Base-by-base conservation (phyloP, 768 basidiomycete genomes). In the Hericium alpestre region DNA sequence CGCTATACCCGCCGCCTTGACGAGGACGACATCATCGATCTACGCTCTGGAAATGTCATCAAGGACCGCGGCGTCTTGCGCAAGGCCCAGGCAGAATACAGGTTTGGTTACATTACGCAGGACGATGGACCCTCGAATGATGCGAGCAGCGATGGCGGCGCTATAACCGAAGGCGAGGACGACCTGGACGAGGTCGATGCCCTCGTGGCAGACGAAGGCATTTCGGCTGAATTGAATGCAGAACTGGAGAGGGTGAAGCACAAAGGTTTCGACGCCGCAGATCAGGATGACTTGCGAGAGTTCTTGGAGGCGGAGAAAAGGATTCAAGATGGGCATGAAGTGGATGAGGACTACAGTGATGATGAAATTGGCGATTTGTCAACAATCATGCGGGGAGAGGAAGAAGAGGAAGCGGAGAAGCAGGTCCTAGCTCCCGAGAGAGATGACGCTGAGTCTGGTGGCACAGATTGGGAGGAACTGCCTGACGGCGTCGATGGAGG, bases 1-100 rank as follows among this genome's bases (percentile, higher is more conserved):
- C 79, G 86, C 23, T 86, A 90, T 65, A 75, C 78, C 38, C 76
- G 79, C 53, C 75, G 77, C 47, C 70, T 88, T 40, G 86, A 87
- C 61, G 83, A 90, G 64, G 89, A 91, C 67, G 89, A 92, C 66
- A 83, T 90, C 49, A 74, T 91, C 37, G 84, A 90, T 64, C 71
- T 92, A 2, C 71, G 73, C 55, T 82, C 80, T 11, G 78, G 76
- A 11, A 67, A 78, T 59, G 74, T 91, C 43, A 72, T 87, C 57
- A 81, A 79, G 63, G 86, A 91, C 67, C 79, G 86, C 58, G 89
- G 89, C 1, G 77, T 87, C 3, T 70, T 87, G 43, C 77, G 80
- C 49, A 62, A 64, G 15, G 69, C 74, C 15, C 64, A 69, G 22
- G 68, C 68, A 51, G 73, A 69, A 38, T 75, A 74, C 61, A 67